These are phyloP conservation scores for Fusarium sp. DNA, from an alignment of 2,329 filamentous ascomycete genomes.

Conservation along the genomic window DNA sequence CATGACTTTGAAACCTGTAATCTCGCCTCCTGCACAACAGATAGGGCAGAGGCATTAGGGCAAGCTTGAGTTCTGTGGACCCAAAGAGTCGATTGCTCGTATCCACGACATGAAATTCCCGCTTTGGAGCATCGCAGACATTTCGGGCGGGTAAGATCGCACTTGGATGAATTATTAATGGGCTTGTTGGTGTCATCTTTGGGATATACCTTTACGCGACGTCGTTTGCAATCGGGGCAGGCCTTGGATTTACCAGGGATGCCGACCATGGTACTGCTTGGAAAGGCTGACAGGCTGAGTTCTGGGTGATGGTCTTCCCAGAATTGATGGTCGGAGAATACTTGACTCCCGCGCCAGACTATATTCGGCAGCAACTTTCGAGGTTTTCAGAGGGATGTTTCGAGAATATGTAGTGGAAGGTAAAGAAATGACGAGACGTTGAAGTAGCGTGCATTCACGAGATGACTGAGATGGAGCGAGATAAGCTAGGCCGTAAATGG, in stretches of 20 bases:
- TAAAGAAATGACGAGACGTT: neutral
- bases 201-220: constrained; percentile 13
- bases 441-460: neutral
- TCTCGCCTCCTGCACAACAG: neutral
- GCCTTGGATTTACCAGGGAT: constrained; percentile 14
- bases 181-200: fast-evolving
- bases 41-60: neutral
- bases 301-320: no score
- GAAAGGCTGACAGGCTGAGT: no score
- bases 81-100: constrained; percentile 6
- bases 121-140: constrained; percentile 12
- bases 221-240: constrained; percentile 12
- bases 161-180: neutral
- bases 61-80: neutral
- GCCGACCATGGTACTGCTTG: constrained; percentile 1
- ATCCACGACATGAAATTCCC: constrained; percentile 1
- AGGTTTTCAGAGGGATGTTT: neutral
- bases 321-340: no score
- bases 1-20: fast-evolving
- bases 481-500: neutral
- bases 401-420: neutral
- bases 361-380: neutral
- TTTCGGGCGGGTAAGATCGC: neutral
- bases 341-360: neutral
- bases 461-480: no score